phyloP scores from a whole-genome alignment of 2,329 filamentous ascomycete species.

The Cercospora sesami region DNA sequence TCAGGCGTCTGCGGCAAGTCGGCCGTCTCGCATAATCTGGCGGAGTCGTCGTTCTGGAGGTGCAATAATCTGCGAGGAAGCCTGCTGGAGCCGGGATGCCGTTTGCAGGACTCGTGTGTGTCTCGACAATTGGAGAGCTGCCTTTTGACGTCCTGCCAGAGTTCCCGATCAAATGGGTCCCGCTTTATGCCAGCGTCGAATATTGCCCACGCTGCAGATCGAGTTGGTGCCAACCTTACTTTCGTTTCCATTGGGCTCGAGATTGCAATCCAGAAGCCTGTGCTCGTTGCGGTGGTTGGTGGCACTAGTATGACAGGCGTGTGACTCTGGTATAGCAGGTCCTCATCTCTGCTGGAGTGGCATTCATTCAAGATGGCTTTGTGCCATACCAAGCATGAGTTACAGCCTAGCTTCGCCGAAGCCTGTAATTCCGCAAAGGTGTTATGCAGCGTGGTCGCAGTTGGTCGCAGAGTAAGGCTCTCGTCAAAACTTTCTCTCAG shows the following conservation, averaged over 20 bases:
- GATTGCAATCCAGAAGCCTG: no score
- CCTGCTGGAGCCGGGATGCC: neutral
- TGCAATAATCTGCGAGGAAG: neutral
- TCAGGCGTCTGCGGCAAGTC: neutral
- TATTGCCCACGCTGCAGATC: neutral
- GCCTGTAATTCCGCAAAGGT: no score
- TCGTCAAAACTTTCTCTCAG: no score
- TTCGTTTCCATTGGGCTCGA: neutral
- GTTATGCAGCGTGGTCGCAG: no score
- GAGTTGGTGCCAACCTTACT: neutral
- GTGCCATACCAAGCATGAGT: no score
- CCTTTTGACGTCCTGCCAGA: neutral
- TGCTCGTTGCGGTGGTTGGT: no score
- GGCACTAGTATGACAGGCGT: no score
- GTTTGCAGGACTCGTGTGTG: neutral
- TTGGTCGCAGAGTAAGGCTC: no score
- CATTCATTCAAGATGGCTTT: no score
- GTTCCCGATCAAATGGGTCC: neutral
- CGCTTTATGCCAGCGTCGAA: neutral
- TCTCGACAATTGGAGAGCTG: neutral
- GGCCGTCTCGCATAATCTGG: neutral
- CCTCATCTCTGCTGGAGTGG: no score
- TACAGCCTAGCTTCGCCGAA: no score
- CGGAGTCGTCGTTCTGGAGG: neutral
- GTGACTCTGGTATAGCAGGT: no score